These are phyloP conservation scores for Aspergillus taichungensis DNA, from an alignment of 495 filamentous ascomycete genomes.

Conservation along the genomic window DNA sequence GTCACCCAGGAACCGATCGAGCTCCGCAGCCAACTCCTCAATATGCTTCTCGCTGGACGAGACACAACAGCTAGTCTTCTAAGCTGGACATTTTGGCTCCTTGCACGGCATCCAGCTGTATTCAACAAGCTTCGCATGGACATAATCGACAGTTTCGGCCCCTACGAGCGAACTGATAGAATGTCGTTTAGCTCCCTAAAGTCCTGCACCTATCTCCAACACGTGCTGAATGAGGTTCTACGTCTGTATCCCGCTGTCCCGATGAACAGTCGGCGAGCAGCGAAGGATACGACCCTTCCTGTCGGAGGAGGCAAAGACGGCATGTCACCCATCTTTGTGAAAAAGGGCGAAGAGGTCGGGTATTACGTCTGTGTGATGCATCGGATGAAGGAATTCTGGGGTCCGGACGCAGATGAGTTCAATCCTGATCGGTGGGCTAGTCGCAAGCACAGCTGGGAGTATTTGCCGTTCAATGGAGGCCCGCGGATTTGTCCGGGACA, in stretches of 20 bases:
- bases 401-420: constrained; percentile 43
- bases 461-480: constrained; percentile 66
- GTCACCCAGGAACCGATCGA: constrained; percentile 6
- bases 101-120: constrained; percentile 39
- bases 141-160: too few relatives aligned
- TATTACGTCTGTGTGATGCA: constrained; percentile 64
- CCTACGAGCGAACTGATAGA: too few relatives aligned
- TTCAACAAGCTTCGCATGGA: constrained; percentile 44
- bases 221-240: constrained; percentile 40
- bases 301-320: constrained; percentile 65
- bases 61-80: constrained; percentile 58
- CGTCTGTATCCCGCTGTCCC: constrained; percentile 68
- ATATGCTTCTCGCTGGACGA: constrained; percentile 46
- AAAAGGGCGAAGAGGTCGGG: constrained; percentile 43
- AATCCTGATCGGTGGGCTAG: constrained; percentile 60
- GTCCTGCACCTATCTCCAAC: constrained; percentile 68
- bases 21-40: constrained; percentile 8
- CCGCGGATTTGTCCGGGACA: constrained; percentile 76
- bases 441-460: constrained; percentile 45
- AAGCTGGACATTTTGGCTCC: constrained; percentile 45
- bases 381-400: constrained; percentile 41
- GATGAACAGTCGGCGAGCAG: constrained; percentile 58
- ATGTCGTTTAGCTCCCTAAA: too few relatives aligned
- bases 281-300: constrained; percentile 62
- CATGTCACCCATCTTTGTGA: constrained; percentile 50